Conservation (phyloP, 305 asterid species). For the Plantago coronopus region DNA sequence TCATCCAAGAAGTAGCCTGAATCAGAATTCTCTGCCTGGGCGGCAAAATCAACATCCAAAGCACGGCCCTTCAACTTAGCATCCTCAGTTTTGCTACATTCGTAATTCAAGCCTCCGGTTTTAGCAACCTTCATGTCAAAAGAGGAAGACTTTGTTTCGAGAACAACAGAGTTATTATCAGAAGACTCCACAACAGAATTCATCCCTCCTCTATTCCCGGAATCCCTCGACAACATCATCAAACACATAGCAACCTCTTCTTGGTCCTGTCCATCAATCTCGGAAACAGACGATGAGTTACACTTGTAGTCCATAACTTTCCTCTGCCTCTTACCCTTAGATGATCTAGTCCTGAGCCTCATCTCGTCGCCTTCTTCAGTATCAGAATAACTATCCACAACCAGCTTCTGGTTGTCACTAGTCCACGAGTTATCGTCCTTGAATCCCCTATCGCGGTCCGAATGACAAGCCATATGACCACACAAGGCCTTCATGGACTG, state of each 20-base stretch:
- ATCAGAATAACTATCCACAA: conserved; percentile 53
- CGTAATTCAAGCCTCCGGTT: conserved; percentile 21
- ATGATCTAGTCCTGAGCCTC: conserved; percentile 31
- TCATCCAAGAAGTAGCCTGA: conserved; percentile 86
- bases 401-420: conserved; percentile 49
- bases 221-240: conserved; percentile 78
- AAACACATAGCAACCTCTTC: conserved; percentile 75
- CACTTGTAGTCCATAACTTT: conserved; percentile 37
- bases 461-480: conserved; percentile 97
- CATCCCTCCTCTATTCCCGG: conserved; percentile 39
- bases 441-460: conserved; percentile 52
- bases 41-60: conserved; percentile 34
- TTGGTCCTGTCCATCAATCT: conserved; percentile 69
- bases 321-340: conserved; percentile 47
- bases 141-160: conserved; percentile 79
- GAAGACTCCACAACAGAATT: conserved; percentile 72
- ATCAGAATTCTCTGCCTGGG: conserved; percentile 54
- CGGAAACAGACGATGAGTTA: conserved; percentile 65
- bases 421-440: conserved; percentile 78
- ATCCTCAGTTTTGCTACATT: conserved; percentile 20
- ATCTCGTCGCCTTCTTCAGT: conserved; percentile 49
- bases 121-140: conserved; percentile 43
- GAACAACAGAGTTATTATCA: conserved; percentile 67
- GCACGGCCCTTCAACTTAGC: conserved; percentile 31
- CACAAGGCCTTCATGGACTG: conserved; percentile 87